Evolutionary conservation across 1,284 basidiomycete species (phyloP).

Genomic region (Hemileia vastatrix): DNA sequence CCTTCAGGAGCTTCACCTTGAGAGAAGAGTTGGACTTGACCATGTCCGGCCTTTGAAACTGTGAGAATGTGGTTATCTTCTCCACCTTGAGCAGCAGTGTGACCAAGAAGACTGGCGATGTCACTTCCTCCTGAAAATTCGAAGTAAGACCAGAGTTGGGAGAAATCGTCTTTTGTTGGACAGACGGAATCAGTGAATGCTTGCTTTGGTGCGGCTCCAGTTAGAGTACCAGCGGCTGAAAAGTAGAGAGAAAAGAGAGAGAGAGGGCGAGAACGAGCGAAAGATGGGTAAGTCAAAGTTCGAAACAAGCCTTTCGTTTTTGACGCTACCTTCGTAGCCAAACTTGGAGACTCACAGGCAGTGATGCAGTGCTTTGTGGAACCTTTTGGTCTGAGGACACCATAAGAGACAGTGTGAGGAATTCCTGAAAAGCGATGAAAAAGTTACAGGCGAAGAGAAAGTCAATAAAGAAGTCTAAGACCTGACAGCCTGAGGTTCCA

Average conservation of each 20-base stretch:
- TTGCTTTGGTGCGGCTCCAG: neutral
- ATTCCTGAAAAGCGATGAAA: no score
- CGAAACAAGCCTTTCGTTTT: neutral
- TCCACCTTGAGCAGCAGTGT: neutral
- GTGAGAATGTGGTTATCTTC: neutral
- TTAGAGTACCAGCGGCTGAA: neutral
- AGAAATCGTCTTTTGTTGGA: neutral
- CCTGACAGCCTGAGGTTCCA: no score
- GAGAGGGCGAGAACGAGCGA: no score
- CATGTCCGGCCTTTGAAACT: neutral
- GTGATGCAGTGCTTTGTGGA: no score
- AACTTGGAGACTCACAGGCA: no score
- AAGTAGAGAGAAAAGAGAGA: neutral
- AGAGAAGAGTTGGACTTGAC: neutral
- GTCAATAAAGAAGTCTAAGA: no score
- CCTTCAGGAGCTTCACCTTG: neutral
- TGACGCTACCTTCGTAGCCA: no score
- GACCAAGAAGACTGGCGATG: neutral
- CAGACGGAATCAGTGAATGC: neutral
- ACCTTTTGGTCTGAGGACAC: no score
- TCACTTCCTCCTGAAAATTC: neutral
- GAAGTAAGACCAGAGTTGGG: neutral
- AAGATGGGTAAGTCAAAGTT: no score
- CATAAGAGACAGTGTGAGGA: no score
- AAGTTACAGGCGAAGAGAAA: no score